These are phyloP conservation scores for Aspergillus pseudonomiae DNA, from an alignment of 2,329 filamentous ascomycete genomes.

Conservation along the genomic window DNA sequence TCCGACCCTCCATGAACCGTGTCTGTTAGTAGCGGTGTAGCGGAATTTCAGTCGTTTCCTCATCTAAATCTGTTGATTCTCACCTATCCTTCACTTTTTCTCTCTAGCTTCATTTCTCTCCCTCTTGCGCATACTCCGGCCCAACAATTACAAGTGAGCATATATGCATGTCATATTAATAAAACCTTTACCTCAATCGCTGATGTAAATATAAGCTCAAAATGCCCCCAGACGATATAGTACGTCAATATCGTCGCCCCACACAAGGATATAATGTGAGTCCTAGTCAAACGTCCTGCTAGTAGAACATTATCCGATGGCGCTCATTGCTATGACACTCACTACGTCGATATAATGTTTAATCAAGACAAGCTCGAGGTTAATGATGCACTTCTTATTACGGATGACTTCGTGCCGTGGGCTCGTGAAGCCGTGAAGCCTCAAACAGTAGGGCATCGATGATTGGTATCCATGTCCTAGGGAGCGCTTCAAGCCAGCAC, in stretches of 20 bases:
- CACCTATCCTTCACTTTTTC: background rate
- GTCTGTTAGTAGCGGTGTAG: background rate
- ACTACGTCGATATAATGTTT: constrained; percentile 7
- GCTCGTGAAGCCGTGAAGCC: background rate
- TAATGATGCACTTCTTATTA: background rate
- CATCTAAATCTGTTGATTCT: no score
- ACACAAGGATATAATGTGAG: background rate
- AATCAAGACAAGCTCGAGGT: constrained; percentile 1
- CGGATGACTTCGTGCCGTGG: background rate
- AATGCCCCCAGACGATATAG: background rate
- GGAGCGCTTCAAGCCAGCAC: constrained; percentile 1
- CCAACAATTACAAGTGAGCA: background rate
- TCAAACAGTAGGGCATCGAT: background rate
- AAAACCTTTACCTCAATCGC: constrained; percentile 5
- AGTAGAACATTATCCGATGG: constrained; percentile 8
- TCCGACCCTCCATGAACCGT: background rate
- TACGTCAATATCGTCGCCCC: background rate
- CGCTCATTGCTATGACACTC: constrained; percentile 6
- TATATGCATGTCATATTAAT: constrained; percentile 11
- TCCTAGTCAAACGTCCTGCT: background rate
- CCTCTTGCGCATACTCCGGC: constrained; percentile 1
- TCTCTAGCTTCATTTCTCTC: background rate
- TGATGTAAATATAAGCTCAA: constrained; percentile 3
- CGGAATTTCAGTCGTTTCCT: background rate
- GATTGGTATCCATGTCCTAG: constrained; percentile 1